Percentiles rank a stretch among this genome's conserved stretches.
Evolutionary conservation across 352 stramenopile genomes (phyloP).

Genomic region (Phytophthora chlamydospora): DNA sequence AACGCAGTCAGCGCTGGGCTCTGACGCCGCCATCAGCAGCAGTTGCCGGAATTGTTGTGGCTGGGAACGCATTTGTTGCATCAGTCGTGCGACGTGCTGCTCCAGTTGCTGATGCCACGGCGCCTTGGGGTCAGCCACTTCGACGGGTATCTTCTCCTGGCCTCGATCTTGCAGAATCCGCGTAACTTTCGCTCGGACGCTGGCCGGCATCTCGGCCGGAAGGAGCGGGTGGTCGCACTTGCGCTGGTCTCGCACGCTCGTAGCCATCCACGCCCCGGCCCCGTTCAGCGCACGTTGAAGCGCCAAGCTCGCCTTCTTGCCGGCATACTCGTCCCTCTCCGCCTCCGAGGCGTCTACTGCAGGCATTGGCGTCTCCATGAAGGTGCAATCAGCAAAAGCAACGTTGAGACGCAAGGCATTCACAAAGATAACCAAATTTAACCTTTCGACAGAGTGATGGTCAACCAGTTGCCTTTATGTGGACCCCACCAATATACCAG

Average conservation of each 20-base stretch:
- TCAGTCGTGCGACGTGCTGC: conserved; percentile 48
- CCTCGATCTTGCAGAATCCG: conserved; percentile 26
- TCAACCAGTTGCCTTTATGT: conserved; percentile 29
- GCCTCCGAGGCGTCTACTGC: conserved; percentile 11
- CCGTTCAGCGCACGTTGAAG: conserved; percentile 26
- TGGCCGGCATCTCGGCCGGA: conserved; percentile 25
- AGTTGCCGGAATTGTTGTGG: conserved; percentile 45
- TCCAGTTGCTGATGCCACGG: conserved; percentile 53
- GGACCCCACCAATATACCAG: conserved; percentile 8
- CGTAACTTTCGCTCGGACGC: conserved; percentile 29
- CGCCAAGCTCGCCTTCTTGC: conserved; percentile 20
- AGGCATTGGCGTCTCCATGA: conserved; percentile 17
- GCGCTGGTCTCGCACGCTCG: conserved; percentile 30
- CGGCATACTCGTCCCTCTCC: conserved; percentile 7
- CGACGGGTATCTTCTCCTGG: conserved; percentile 16
- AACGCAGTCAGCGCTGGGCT: conserved; percentile 20
- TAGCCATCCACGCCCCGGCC: conserved; percentile 19
- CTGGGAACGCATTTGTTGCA: conserved; percentile 45
- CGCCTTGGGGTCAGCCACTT: conserved; percentile 22
- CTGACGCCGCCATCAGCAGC: conserved; percentile 37
- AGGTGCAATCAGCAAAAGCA: neutral
- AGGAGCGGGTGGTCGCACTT: conserved; percentile 35
- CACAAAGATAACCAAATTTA: neutral
- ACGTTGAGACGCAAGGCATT: neutral
- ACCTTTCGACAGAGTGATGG: conserved; percentile 19